phyloP scores from a whole-genome alignment of 2,329 filamentous ascomycete genomes.

The Pyrenophora graminea region DNA sequence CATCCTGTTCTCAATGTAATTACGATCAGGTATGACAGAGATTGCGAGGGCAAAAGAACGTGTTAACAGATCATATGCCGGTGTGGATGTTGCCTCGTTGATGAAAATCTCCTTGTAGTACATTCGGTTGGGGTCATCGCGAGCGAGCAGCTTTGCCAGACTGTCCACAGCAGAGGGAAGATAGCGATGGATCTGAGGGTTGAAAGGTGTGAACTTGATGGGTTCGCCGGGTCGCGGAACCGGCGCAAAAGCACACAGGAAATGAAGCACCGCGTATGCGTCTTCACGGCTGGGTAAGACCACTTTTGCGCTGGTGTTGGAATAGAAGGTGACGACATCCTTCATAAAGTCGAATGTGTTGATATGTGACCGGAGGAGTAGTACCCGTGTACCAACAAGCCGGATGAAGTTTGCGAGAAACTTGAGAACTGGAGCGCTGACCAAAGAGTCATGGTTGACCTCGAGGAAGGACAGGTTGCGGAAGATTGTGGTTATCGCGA shows the following conservation, averaged over 20 bases:
- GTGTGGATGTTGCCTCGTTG: conserved; percentile 66
- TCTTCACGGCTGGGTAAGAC: conserved; percentile 86
- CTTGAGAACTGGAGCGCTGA: conserved; percentile 76
- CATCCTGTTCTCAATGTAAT: conserved; percentile 53
- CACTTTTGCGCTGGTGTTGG: conserved; percentile 81
- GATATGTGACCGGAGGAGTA: conserved; percentile 77
- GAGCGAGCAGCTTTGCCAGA: conserved; percentile 85
- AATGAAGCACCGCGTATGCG: conserved; percentile 81
- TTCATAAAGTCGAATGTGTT: conserved; percentile 98
- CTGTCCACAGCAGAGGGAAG: conserved; percentile 88
- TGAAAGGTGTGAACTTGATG: conserved; percentile 79
- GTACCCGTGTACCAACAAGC: conserved; percentile 85
- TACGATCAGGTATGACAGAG: conserved; percentile 77
- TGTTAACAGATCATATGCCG: conserved; percentile 80
- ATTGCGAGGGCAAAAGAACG: conserved; percentile 86
- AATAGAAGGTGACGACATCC: conserved; percentile 84
- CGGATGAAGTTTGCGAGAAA: conserved; percentile 83
- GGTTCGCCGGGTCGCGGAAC: conserved; percentile 66
- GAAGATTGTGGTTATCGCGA: conserved; percentile 89
- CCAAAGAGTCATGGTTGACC: conserved; percentile 75
- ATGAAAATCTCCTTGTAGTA: conserved; percentile 83
- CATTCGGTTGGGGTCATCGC: conserved; percentile 89
- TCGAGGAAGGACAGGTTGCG: conserved; percentile 88
- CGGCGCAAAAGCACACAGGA: conserved; percentile 88
- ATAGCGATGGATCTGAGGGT: conserved; percentile 81